phyloP scores from a whole-genome alignment of 2,329 filamentous ascomycete genomes.

The Tricladium varicosporioides region DNA sequence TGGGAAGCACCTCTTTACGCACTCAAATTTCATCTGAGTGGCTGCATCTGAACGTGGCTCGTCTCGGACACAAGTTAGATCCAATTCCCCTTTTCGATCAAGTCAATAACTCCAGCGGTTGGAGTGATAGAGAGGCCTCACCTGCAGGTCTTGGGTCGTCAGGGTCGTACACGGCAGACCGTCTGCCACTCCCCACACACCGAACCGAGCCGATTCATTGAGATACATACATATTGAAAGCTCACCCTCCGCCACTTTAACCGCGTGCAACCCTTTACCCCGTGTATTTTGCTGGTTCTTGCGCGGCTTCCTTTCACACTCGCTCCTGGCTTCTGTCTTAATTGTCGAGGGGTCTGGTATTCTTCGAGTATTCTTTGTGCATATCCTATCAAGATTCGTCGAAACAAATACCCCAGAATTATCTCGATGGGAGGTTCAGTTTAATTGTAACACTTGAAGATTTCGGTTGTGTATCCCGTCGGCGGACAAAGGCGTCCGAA shows the following conservation, averaged over 20 bases:
- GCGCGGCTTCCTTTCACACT: conserved; percentile 20
- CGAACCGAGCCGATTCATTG: conserved; percentile 9
- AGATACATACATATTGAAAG: conserved; percentile 21
- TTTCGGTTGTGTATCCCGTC: neutral
- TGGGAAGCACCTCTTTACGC: conserved; percentile 3
- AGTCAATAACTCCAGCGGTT: conserved; percentile 33
- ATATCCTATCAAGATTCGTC: conserved; percentile 15
- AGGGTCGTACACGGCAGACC: conserved; percentile 19
- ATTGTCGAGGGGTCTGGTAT: conserved; percentile 38
- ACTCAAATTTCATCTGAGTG: conserved; percentile 16
- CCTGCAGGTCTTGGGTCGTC: conserved; percentile 31
- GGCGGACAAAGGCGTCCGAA: neutral
- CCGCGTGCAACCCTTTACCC: conserved; percentile 17
- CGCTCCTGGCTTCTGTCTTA: conserved; percentile 29
- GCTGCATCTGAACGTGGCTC: conserved; percentile 14
- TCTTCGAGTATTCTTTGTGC: conserved; percentile 30
- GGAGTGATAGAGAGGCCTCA: conserved; percentile 28
- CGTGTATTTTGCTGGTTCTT: conserved; percentile 15
- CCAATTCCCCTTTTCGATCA: conserved; percentile 14
- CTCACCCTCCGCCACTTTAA: conserved; percentile 25
- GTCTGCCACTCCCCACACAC: conserved; percentile 23
- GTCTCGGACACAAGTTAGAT: conserved; percentile 4
- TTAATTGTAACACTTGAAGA: neutral
- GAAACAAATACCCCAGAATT: conserved; percentile 7
- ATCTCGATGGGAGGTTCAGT: conserved; percentile 13